These are phyloP conservation scores for Staphylotrichum tortipilum DNA, from an alignment of 495 filamentous ascomycete genomes.

Conservation along the genomic window DNA sequence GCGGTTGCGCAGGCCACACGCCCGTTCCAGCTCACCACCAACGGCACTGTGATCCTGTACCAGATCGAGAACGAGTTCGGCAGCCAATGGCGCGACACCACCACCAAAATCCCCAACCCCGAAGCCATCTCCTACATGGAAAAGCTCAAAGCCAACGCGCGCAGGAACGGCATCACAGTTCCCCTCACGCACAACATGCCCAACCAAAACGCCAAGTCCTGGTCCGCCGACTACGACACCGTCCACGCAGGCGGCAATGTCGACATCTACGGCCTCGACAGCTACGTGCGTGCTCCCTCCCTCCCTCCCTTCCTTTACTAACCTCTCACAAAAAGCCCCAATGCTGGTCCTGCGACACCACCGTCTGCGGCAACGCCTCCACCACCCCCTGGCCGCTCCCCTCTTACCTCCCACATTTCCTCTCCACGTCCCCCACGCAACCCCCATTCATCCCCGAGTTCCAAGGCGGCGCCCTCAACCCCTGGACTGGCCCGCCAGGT, in stretches of 20 bases:
- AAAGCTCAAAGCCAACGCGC: constrained; percentile 57
- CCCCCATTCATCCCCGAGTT: constrained; percentile 10
- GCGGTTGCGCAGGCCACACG: constrained; percentile 36
- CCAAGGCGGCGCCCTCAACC: constrained; percentile 26
- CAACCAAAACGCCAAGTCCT: constrained; percentile 22
- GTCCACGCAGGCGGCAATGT: constrained; percentile 40
- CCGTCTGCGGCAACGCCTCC: constrained; percentile 40
- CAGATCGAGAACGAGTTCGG: constrained; percentile 75
- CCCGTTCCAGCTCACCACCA: constrained; percentile 61
- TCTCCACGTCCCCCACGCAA: background rate
- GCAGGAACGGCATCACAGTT: constrained; percentile 60
- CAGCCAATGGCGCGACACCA: background rate
- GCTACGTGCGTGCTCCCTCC: constrained; percentile 6
- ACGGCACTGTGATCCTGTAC: constrained; percentile 65
- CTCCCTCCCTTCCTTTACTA: too few relatives aligned
- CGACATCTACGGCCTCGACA: constrained; percentile 71
- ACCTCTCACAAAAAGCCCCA: constrained; percentile 11
- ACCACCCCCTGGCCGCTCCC: constrained; percentile 44
- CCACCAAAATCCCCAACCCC: constrained; percentile 41
- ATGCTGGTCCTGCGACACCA: constrained; percentile 52
- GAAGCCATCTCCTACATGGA: constrained; percentile 48
- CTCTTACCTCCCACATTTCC: constrained; percentile 31
- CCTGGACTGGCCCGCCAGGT: constrained; percentile 53
- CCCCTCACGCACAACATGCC: constrained; percentile 63
- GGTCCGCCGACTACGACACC: constrained; percentile 41